A percentile compares a stretch with the other conserved stretches of the same genome.
Conservation (phyloP, 257 asterid species). For the Solanum appendiculatum region DNA sequence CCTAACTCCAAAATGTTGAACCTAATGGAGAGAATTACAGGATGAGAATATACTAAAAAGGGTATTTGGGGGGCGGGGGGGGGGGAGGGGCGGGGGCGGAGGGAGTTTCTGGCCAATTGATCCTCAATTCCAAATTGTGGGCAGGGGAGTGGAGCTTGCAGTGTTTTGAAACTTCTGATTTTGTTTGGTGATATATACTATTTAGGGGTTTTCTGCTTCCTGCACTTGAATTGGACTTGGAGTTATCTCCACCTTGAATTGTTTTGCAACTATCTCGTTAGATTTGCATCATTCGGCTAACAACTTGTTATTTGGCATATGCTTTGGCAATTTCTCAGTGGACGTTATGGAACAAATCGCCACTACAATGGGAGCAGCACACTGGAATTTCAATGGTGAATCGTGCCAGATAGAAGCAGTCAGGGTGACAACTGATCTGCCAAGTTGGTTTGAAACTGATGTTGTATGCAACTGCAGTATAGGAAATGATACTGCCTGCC, state of each 20-base stretch:
- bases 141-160: not conserved
- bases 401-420: not conserved
- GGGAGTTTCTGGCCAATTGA: not conserved
- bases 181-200: not conserved
- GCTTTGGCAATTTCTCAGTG: not conserved
- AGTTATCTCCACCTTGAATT: not conserved
- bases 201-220: not conserved
- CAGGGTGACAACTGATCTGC: not conserved
- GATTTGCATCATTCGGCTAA: not conserved
- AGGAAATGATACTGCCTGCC: conserved; percentile 9
- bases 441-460: not conserved
- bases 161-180: not conserved
- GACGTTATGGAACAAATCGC: not conserved
- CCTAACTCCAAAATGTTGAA: not conserved
- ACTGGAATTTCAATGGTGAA: not conserved
- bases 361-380: conserved; percentile 4
- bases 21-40: not conserved
- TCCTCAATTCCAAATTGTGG: not conserved
- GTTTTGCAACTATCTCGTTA: not conserved
- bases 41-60: not conserved
- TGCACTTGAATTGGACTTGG: not conserved
- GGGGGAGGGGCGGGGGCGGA: not conserved
- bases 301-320: not conserved
- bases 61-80: not conserved
- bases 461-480: conserved; percentile 4